Percentiles rank a stretch among this genome's conserved stretches.
Conservation (phyloP, 2,329 filamentous ascomycete species). For the Geosmithia flava region DNA sequence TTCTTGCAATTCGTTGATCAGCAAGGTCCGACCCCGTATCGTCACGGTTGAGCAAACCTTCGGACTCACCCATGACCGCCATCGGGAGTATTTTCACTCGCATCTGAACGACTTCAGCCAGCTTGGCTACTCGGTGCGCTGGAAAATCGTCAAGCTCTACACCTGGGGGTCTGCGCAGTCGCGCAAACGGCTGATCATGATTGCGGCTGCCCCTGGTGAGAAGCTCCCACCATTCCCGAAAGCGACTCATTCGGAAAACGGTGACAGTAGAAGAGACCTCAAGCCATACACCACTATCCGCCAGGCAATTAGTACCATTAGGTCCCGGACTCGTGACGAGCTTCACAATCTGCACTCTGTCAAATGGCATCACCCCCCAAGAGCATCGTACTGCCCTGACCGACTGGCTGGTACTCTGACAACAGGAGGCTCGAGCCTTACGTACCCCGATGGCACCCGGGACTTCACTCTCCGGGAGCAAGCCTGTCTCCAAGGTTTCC, state of each 20-base stretch:
- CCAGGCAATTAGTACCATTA: constrained; percentile 24
- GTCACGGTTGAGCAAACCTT: constrained; percentile 72
- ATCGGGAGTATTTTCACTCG: constrained; percentile 41
- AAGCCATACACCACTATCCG: constrained; percentile 30
- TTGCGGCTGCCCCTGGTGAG: constrained; percentile 57
- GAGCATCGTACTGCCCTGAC: constrained; percentile 30
- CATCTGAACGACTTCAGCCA: constrained; percentile 53
- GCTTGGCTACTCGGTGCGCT: constrained; percentile 56
- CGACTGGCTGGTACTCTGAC: constrained; percentile 48
- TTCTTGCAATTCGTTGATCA: constrained; percentile 40
- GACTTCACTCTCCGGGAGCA: constrained; percentile 56
- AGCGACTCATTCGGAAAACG: constrained; percentile 41
- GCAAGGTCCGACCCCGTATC: constrained; percentile 48
- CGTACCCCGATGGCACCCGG: constrained; percentile 52
- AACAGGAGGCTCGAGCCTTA: constrained; percentile 46
- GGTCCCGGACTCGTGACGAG: constrained; percentile 11
- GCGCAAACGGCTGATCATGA: constrained; percentile 39
- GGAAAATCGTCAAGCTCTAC: constrained; percentile 44
- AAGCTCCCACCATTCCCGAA: constrained; percentile 51
- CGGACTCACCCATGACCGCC: constrained; percentile 44
- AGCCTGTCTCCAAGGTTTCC: constrained; percentile 60
- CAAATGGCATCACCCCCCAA: constrained; percentile 13
- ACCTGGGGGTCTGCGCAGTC: constrained; percentile 38
- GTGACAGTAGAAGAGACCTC: constrained; percentile 13
- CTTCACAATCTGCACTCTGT: constrained; percentile 24